These are phyloP conservation scores for Fusarium beomiforme DNA, from an alignment of 2,329 filamentous ascomycete species.

Conservation along the genomic window DNA sequence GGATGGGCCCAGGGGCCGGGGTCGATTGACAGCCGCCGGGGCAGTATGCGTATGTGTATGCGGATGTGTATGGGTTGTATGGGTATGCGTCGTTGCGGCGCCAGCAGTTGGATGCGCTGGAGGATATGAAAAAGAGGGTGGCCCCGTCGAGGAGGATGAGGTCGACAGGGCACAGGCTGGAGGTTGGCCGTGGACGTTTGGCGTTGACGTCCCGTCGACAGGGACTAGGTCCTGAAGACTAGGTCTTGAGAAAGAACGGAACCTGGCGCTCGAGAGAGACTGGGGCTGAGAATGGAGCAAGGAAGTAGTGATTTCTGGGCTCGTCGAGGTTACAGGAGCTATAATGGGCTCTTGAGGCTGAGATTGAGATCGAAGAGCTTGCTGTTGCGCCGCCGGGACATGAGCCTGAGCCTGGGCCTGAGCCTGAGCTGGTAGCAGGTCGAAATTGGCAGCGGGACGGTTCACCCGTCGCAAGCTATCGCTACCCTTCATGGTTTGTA, in stretches of 20 bases:
- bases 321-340: neutral
- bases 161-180: conserved; percentile 31
- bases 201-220: conserved; percentile 19
- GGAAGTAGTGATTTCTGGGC: conserved; percentile 11
- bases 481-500: conserved; percentile 41
- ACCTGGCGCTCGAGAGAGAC: conserved; percentile 30
- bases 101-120: conserved; percentile 19
- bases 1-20: conserved; percentile 39
- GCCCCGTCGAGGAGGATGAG: conserved; percentile 29
- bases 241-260: conserved; percentile 37
- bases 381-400: conserved; percentile 4
- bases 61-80: conserved; percentile 7
- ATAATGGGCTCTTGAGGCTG: conserved; percentile 20
- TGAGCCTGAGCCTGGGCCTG: conserved; percentile 14
- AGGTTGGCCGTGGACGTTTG: conserved; percentile 24
- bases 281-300: conserved; percentile 11
- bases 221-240: conserved; percentile 35
- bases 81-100: conserved; percentile 7
- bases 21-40: conserved; percentile 23
- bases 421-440: conserved; percentile 30
- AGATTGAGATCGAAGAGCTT: conserved; percentile 28
- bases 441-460: conserved; percentile 41
- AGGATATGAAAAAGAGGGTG: conserved; percentile 35
- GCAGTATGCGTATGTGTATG: conserved; percentile 9
- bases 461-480: conserved; percentile 42